Evolutionary conservation across 192 early-diverging fungal genomes (phyloP).

Genomic region (Coemansia interrupta): DNA sequence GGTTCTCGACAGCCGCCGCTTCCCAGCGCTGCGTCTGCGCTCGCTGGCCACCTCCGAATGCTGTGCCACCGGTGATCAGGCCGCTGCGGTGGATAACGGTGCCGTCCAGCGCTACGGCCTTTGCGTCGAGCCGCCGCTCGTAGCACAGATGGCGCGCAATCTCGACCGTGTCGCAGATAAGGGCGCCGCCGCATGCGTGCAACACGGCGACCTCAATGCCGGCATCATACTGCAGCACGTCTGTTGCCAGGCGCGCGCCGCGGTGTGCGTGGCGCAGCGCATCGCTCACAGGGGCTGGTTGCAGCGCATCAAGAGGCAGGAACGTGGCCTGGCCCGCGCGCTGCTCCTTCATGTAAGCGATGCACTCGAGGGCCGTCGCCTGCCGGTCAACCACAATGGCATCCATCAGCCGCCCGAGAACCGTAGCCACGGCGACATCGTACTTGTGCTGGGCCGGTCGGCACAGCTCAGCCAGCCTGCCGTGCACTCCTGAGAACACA

Average conservation of each 20-base stretch:
- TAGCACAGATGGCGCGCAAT: slow-evolving; percentile 86
- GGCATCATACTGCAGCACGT: slow-evolving; percentile 84
- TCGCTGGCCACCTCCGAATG: slow-evolving; percentile 32
- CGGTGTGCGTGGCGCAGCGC: slow-evolving; percentile 70
- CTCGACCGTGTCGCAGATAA: slow-evolving; percentile 86
- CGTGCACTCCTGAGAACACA: slow-evolving; percentile 86
- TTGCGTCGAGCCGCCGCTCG: slow-evolving; percentile 75
- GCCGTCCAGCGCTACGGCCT: slow-evolving; percentile 91
- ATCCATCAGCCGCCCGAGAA: slow-evolving; percentile 89
- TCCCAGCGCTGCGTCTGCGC: slow-evolving; percentile 72
- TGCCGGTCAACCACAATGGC: slow-evolving; percentile 92
- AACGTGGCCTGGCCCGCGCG: slow-evolving; percentile 89
- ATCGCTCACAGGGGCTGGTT: slow-evolving; percentile 72
- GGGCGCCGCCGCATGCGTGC: slow-evolving; percentile 87
- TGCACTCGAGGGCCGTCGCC: slow-evolving; percentile 92
- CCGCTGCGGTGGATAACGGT: slow-evolving; percentile 94
- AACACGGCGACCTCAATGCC: slow-evolving; percentile 74
- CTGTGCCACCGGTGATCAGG: slow-evolving; percentile 85
- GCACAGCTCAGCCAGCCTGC: slow-evolving; percentile 85
- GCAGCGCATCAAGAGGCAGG: slow-evolving; percentile 84
- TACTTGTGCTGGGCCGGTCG: slow-evolving; percentile 91
- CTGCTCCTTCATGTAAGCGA: slow-evolving; percentile 90
- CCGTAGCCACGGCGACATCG: slow-evolving; percentile 77
- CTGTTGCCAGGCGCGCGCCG: slow-evolving; percentile 88
- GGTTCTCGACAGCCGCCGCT: slow-evolving; percentile 78